These are phyloP conservation scores for Mycena rosella DNA, from an alignment of 768 basidiomycete species.

Conservation along the genomic window DNA sequence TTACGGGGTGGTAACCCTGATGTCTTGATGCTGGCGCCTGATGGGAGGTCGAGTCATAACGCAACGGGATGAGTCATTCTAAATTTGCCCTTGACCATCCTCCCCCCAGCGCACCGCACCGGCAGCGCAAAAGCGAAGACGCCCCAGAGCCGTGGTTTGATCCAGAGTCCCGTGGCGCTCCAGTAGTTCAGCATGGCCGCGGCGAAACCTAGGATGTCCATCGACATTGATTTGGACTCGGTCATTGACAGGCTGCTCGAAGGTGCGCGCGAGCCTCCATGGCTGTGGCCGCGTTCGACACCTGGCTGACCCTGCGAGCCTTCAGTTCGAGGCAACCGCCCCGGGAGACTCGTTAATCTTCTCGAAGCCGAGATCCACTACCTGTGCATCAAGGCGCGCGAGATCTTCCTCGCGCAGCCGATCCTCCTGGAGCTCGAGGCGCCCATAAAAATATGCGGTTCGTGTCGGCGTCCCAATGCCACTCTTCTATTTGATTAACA, in stretches of 20 bases:
- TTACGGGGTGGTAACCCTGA: no score
- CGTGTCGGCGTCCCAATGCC: background rate
- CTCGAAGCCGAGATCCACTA: constrained; percentile 99
- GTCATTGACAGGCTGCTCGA: constrained; percentile 98
- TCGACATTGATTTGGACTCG: constrained; percentile 99
- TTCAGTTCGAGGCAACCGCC: constrained; percentile 96
- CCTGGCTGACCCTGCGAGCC: background rate
- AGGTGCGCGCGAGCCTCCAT: constrained; percentile 68
- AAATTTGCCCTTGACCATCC: no score
- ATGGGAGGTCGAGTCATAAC: no score
- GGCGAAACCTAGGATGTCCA: no score
- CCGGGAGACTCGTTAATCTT: constrained; percentile 96
- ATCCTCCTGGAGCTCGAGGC: constrained; percentile 98
- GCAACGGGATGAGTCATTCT: no score
- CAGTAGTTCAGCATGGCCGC: no score
- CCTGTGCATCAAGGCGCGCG: constrained; percentile 96
- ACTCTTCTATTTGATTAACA: background rate
- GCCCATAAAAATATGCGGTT: constrained; percentile 68
- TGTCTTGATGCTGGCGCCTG: no score
- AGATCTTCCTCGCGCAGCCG: constrained; percentile 99
- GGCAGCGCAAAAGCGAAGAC: no score
- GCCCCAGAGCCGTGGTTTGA: no score
- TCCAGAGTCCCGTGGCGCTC: no score
- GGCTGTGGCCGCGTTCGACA: no score
- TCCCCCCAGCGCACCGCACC: no score